These are phyloP conservation scores for Candida chilensis DNA, from an alignment of 805 yeast species.

Conservation along the genomic window DNA sequence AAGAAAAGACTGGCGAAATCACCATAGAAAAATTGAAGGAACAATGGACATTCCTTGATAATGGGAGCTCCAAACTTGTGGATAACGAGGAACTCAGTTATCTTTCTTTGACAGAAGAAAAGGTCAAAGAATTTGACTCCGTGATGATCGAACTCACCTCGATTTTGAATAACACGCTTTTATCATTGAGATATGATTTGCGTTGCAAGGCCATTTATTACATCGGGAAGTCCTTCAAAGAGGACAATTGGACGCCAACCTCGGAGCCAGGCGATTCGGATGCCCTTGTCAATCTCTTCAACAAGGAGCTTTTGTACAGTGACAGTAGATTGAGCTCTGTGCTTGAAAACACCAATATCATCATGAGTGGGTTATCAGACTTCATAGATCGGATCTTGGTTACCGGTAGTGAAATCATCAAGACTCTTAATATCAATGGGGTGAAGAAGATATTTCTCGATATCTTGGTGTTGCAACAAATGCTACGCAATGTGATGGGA, in stretches of 20 bases:
- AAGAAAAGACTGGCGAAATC: too few species aligned
- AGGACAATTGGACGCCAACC: conserved; percentile 40
- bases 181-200: conserved; percentile 49
- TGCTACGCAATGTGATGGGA: conserved; percentile 47
- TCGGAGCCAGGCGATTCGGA: conserved; percentile 56
- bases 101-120: conserved; percentile 14
- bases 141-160: conserved; percentile 20
- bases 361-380: conserved; percentile 39
- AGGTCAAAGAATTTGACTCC: conserved; percentile 22
- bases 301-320: conserved; percentile 34
- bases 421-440: conserved; percentile 47
- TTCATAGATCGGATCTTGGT: conserved; percentile 45
- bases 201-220: conserved; percentile 44
- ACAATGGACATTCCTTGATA: conserved; percentile 32
- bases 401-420: conserved; percentile 39
- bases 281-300: conserved; percentile 39
- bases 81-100: conserved; percentile 4
- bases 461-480: conserved; percentile 59
- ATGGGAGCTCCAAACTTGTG: conserved; percentile 13
- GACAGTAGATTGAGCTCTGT: conserved; percentile 37
- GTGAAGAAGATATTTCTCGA: conserved; percentile 50
- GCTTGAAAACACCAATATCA: conserved; percentile 15
- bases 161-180: conserved; percentile 25
- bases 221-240: conserved; percentile 36
- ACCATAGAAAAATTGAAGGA: conserved; percentile 20